These are phyloP conservation scores for Aspergillus bridgeri DNA, from an alignment of 495 filamentous ascomycete species.

Conservation along the genomic window DNA sequence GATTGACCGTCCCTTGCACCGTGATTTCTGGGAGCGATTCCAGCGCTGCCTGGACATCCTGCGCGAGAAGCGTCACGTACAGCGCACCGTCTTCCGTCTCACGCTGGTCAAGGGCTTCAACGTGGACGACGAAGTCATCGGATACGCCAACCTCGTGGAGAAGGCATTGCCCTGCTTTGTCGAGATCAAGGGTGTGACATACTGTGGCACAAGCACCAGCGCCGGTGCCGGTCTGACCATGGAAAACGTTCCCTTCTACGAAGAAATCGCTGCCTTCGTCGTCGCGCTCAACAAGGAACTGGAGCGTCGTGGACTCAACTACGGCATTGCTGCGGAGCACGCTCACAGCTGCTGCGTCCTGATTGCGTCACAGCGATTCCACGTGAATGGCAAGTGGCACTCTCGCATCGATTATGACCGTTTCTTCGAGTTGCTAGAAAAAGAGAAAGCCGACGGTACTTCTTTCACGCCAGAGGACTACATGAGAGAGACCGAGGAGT, in stretches of 20 bases:
- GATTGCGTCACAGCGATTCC: conserved; percentile 74
- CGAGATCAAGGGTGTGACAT: conserved; percentile 95
- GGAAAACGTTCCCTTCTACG: conserved; percentile 94
- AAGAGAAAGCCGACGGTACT: conserved; percentile 53
- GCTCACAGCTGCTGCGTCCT: conserved; percentile 91
- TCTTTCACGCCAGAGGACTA: conserved; percentile 85
- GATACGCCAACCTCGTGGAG: conserved; percentile 87
- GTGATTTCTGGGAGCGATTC: conserved; percentile 97
- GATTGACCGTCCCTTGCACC: conserved; percentile 88
- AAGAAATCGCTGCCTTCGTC: conserved; percentile 81
- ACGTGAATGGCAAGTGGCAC: conserved; percentile 74
- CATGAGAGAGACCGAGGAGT: conserved; percentile 81
- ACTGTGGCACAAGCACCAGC: conserved; percentile 83
- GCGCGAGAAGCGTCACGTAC: conserved; percentile 70
- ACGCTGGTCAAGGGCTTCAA: conserved; percentile 97
- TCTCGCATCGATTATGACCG: conserved; percentile 84
- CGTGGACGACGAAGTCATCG: conserved; percentile 84
- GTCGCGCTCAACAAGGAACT: conserved; percentile 65
- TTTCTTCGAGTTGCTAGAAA: conserved; percentile 83
- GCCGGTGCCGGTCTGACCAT: conserved; percentile 82
- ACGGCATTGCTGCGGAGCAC: conserved; percentile 93
- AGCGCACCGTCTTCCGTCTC: conserved; percentile 91
- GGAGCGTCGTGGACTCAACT: conserved; percentile 62
- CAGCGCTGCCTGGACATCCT: conserved; percentile 86
- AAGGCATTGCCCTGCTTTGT: conserved; percentile 83